Conservation (phyloP, 2,329 filamentous ascomycete species). For the Fusarium sulawesiense region DNA sequence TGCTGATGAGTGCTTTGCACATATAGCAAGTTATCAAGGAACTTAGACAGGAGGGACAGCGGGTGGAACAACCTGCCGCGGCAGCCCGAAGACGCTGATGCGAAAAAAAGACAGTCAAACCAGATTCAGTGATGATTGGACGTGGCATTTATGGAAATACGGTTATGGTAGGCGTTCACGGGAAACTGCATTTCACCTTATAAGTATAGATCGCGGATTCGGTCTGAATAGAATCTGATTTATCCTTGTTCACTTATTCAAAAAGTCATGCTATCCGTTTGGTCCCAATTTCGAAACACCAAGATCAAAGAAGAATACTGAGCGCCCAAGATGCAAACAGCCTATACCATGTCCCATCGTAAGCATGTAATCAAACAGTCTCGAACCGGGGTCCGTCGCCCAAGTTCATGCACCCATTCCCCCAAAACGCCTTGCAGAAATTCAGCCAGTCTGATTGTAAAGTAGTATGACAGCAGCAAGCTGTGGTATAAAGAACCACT, state of each 20-base stretch:
- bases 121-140: not conserved
- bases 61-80: conserved; percentile 56
- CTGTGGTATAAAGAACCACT: conserved; percentile 21
- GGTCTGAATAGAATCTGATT: conserved; percentile 17
- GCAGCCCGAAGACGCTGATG: conserved; percentile 45
- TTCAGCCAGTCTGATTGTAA: conserved; percentile 5
- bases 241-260: conserved; percentile 8
- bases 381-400: conserved; percentile 20
- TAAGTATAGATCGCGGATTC: not conserved
- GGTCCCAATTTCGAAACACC: conserved; percentile 8
- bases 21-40: conserved; percentile 69
- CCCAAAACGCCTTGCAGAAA: conserved; percentile 43
- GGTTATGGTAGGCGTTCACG: conserved; percentile 21
- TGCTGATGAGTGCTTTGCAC: not conserved
- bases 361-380: conserved; percentile 22
- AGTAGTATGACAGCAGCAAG: conserved; percentile 11
- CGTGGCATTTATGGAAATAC: not conserved
- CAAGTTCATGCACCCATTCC: conserved; percentile 23
- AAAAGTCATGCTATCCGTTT: conserved; percentile 19
- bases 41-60: conserved; percentile 66
- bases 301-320: conserved; percentile 7
- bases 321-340: conserved; percentile 34
- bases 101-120: not conserved
- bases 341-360: conserved; percentile 20
- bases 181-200: conserved; percentile 16